Evolutionary conservation across 176 grass and related monocot genomes (phyloP).

Genomic region (Hyparrhenia diplandra): DNA sequence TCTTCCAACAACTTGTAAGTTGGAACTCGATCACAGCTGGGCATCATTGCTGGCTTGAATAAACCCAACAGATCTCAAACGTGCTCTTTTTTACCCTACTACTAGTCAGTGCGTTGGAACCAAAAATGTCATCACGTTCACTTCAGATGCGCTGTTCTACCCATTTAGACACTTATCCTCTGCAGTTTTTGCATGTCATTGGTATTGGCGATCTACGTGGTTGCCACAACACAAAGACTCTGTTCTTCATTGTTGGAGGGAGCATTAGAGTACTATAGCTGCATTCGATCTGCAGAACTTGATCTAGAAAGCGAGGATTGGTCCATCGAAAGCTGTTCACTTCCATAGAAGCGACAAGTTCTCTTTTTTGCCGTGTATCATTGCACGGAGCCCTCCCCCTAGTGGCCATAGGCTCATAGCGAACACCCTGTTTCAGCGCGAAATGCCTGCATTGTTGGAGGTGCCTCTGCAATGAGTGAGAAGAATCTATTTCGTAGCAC

Average conservation of each 20-base stretch:
- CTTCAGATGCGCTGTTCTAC: neutral
- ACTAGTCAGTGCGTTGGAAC: neutral
- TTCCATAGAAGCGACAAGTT: too few species aligned
- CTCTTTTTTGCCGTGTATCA: too few species aligned
- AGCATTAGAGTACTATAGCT: too few species aligned
- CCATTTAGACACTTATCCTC: neutral
- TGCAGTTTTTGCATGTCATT: neutral
- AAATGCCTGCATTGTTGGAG: too few species aligned
- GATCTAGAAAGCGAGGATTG: neutral
- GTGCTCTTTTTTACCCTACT: neutral
- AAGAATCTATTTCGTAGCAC: too few species aligned
- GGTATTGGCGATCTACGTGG: conserved; percentile 18
- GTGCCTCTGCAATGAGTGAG: too few species aligned
- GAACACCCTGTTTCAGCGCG: too few species aligned
- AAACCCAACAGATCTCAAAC: neutral
- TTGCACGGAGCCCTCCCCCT: too few species aligned
- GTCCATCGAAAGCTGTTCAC: neutral
- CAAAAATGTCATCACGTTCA: neutral
- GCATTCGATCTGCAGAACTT: neutral
- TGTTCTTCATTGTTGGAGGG: neutral
- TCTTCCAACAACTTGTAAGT: neutral
- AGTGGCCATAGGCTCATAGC: too few species aligned
- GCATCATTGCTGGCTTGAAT: neutral
- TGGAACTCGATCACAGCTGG: neutral
- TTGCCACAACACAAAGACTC: neutral